phyloP scores from a whole-genome alignment of 2,329 filamentous ascomycete genomes.

The Cadophora malorum region DNA sequence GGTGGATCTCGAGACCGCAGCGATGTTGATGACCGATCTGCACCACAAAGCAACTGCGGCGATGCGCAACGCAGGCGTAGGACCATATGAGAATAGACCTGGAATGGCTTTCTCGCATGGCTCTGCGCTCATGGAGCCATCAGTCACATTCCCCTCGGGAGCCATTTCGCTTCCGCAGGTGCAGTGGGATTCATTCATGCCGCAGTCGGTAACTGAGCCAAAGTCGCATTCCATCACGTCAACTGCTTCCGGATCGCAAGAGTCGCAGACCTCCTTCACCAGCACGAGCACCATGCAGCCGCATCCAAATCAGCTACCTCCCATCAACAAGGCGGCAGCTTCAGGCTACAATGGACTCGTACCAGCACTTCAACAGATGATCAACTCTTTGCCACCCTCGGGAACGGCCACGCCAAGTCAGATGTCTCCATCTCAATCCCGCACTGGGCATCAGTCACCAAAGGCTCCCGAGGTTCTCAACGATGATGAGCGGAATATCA shows the following conservation, averaged over 20 bases:
- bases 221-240: constrained; percentile 79
- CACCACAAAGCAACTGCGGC: constrained; percentile 91
- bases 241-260: constrained; percentile 70
- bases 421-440: constrained; percentile 73
- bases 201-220: constrained; percentile 70
- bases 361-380: constrained; percentile 73
- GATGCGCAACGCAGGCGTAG: constrained; percentile 62
- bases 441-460: constrained; percentile 71
- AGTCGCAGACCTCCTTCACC: constrained; percentile 69
- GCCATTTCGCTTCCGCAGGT: constrained; percentile 84
- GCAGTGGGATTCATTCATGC: constrained; percentile 90
- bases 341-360: constrained; percentile 64
- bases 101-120: constrained; percentile 76
- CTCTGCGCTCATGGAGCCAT: constrained; percentile 76
- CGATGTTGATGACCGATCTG: constrained; percentile 98
- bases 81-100: constrained; percentile 60
- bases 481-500: constrained; percentile 84
- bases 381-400: constrained; percentile 72
- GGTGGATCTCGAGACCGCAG: constrained; percentile 95
- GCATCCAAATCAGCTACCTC: constrained; percentile 68
- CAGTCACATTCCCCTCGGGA: constrained; percentile 77
- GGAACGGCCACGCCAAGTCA: constrained; percentile 74
- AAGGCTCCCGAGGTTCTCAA: constrained; percentile 80
- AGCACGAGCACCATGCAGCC: constrained; percentile 62
- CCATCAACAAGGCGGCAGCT: constrained; percentile 66